These are phyloP conservation scores for Primulina tabacum DNA, from an alignment of 257 asterid species.

Conservation along the genomic window DNA sequence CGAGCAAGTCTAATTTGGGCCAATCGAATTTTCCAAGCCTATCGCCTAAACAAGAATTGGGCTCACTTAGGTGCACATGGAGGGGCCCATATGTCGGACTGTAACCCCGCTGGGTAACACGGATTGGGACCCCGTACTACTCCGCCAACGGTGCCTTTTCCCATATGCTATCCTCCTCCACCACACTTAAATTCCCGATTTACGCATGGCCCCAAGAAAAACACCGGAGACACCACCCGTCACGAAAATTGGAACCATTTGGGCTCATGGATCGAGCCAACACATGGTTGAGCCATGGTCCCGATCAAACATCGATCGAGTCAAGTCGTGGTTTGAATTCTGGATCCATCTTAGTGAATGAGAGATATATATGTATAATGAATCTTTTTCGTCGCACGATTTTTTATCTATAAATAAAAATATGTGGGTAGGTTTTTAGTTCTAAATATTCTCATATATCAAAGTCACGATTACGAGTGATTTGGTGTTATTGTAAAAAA, in stretches of 20 bases:
- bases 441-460: not conserved
- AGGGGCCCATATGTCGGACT: constrained; percentile 45
- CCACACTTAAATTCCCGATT: constrained; percentile 11
- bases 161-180: constrained; percentile 30
- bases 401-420: not conserved
- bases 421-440: not conserved
- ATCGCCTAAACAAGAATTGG: constrained; percentile 24
- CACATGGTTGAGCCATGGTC: constrained; percentile 31
- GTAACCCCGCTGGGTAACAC: constrained; percentile 61
- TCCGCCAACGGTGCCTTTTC: constrained; percentile 29
- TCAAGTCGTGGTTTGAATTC: constrained; percentile 32
- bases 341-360: constrained; percentile 23
- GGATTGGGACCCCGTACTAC: constrained; percentile 32
- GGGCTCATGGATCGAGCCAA: constrained; percentile 31
- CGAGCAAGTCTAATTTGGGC: constrained; percentile 1
- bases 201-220: constrained; percentile 15
- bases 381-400: too few relatives aligned
- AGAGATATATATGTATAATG: constrained; percentile 21
- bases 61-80: constrained; percentile 24
- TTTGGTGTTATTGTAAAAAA: constrained; percentile 25
- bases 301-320: constrained; percentile 34
- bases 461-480: constrained; percentile 1
- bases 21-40: constrained; percentile 6
- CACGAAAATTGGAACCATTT: not conserved
- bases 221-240: constrained; percentile 35